Evolutionary conservation across 2,329 filamentous ascomycete species (phyloP), one percentile per base, ranked within the genome.

Genomic region (Calonectria pseudoreteaudii): DNA sequence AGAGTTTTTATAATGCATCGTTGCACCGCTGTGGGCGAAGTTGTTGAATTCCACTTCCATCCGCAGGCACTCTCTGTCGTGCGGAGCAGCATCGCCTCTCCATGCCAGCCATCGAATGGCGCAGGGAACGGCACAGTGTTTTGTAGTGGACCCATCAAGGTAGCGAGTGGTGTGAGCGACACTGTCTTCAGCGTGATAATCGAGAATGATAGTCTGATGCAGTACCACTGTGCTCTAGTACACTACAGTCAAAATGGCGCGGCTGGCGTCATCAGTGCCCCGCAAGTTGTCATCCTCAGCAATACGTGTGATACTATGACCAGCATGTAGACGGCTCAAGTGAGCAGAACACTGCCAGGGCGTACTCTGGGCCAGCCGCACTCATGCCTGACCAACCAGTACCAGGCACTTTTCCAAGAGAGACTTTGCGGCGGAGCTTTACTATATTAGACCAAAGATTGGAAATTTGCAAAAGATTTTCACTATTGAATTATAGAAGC

Each of bases 151-250:
- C 72, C 72, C 8, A 62, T 78, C 38, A 52, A 69, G 38, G 77
- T 77, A 41, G 41, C 64, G 6, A 53, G 65, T 8, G 66, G 62
- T 1, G 71, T 77, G 18, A 77, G 73, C 71, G 69, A 75, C 16
- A 60, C 70, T 14, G 78, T 80, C 36, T 80, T 80, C 44, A 76
- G 65, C 60, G 50, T 80, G 26, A 75, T 72, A 18, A 53, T 80
- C 44, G 71, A 75, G 31, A 84, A 89, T 76, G 86, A 85, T 3
- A 89, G 87, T 60, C 91, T 91, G 2, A 88, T 93, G 72, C 93
- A 92, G 91, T 89, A 90, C 80, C 93, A 92, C 86, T 93, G 91
- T 81, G 89, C 89, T 20, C 89, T 91, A 73, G 86, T 79, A 44
- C 87, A 85, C 71, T 91, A 93, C 83, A 93, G 91, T 80, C 89